Conservation (phyloP, 2,329 filamentous ascomycete genomes). For the Penicillium italicum region DNA sequence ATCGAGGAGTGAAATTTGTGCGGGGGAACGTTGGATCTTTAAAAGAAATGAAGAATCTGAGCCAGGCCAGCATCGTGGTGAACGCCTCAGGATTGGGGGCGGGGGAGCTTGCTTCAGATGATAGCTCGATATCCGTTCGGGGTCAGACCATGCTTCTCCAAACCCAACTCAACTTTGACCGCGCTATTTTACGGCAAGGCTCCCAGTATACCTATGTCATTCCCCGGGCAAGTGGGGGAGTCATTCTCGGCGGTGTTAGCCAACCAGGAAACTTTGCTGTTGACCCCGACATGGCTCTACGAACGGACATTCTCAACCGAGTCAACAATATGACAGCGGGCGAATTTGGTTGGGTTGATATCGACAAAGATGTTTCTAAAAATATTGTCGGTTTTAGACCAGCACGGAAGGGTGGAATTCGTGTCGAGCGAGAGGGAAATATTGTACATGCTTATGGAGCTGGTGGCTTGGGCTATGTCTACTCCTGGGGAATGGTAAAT, state of each 20-base stretch:
- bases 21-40: neutral
- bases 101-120: neutral
- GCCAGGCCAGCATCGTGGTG: neutral
- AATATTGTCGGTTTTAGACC: neutral
- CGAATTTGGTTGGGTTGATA: neutral
- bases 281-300: neutral
- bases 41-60: neutral
- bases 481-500: neutral
- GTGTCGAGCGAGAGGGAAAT: neutral
- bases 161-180: neutral
- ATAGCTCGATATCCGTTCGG: neutral
- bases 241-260: neutral
- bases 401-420: neutral
- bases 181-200: neutral
- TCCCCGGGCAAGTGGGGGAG: neutral
- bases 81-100: neutral
- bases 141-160: neutral
- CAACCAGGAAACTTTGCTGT: neutral
- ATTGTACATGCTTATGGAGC: neutral
- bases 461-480: neutral
- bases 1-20: neutral
- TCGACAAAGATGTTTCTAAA: neutral
- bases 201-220: neutral
- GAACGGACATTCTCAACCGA: neutral
- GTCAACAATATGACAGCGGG: neutral